Percentiles rank a stretch among this genome's conserved stretches.
phyloP scores from a whole-genome alignment of 257 asterid genomes.

The Perilla frutescens region DNA sequence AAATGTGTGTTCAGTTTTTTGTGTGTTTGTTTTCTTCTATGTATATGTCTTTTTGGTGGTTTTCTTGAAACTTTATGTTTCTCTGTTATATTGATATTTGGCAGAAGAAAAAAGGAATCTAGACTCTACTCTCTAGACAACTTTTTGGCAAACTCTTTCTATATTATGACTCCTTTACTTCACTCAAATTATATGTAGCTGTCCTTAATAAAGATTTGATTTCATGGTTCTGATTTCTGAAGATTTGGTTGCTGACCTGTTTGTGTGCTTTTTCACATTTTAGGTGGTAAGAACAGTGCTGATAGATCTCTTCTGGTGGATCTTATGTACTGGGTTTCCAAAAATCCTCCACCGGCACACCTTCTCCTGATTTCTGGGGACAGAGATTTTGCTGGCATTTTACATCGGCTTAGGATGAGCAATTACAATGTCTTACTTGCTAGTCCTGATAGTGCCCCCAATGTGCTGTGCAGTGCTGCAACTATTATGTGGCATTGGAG shows the following conservation, averaged over 20 bases:
- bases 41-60: background rate
- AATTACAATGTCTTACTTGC: constrained; percentile 89
- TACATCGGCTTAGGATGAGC: constrained; percentile 86
- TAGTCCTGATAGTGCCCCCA: constrained; percentile 62
- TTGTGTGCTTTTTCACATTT: background rate
- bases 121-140: background rate
- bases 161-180: background rate
- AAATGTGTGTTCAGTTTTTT: background rate
- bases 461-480: constrained; percentile 87
- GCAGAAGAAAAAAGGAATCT: background rate
- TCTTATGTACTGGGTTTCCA: constrained; percentile 93
- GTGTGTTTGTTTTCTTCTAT: background rate
- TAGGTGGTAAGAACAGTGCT: constrained; percentile 95
- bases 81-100: constrained; percentile 9
- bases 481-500: constrained; percentile 97
- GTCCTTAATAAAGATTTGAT: background rate
- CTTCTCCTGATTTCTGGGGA: constrained; percentile 87
- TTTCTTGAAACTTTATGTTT: background rate
- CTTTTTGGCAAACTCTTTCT: background rate
- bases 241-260: constrained; percentile 14
- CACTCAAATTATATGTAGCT: background rate
- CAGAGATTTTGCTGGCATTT: constrained; percentile 77
- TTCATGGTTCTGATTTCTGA: background rate
- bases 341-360: constrained; percentile 98
- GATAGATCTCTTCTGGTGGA: constrained; percentile 91